These are phyloP conservation scores for Vigna radiata DNA, from an alignment of 306 rosid genomes.

Conservation along the genomic window DNA sequence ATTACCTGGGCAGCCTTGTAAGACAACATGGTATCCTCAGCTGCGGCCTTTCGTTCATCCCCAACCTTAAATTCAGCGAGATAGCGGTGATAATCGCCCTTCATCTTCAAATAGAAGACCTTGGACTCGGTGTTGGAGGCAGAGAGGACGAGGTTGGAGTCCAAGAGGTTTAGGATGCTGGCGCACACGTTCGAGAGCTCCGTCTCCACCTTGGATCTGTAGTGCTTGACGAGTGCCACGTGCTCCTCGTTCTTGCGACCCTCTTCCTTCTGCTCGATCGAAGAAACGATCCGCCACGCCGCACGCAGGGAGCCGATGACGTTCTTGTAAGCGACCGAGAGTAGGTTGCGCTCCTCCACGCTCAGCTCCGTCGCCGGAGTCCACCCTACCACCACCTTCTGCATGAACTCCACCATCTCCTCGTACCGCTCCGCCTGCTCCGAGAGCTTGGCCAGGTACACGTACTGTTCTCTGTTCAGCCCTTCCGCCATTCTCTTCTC, in stretches of 20 bases:
- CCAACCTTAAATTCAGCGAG: constrained; percentile 72
- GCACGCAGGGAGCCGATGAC: constrained; percentile 82
- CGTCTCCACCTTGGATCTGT: constrained; percentile 76
- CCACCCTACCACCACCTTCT: constrained; percentile 65
- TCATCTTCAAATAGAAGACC: constrained; percentile 80
- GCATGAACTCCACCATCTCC: constrained; percentile 86
- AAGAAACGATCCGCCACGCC: constrained; percentile 78
- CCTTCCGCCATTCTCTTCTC: constrained; percentile 59
- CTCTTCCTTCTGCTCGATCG: constrained; percentile 80
- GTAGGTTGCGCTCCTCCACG: constrained; percentile 74
- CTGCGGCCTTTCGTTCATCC: constrained; percentile 69
- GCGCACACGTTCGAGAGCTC: constrained; percentile 67
- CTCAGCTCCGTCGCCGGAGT: constrained; percentile 75
- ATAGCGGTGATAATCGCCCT: constrained; percentile 81
- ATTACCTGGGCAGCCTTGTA: constrained; percentile 82
- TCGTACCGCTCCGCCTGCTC: constrained; percentile 86
- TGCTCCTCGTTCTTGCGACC: constrained; percentile 79
- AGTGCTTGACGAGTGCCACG: constrained; percentile 60
- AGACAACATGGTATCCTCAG: constrained; percentile 77
- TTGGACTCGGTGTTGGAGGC: constrained; percentile 64
- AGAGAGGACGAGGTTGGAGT: constrained; percentile 67
- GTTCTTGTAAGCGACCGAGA: constrained; percentile 79
- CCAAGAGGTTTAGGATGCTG: constrained; percentile 58
- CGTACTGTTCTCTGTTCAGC: constrained; percentile 69
- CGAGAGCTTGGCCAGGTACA: constrained; percentile 72